Conservation (phyloP, 495 filamentous ascomycete species). For the Daldinia loculata region DNA sequence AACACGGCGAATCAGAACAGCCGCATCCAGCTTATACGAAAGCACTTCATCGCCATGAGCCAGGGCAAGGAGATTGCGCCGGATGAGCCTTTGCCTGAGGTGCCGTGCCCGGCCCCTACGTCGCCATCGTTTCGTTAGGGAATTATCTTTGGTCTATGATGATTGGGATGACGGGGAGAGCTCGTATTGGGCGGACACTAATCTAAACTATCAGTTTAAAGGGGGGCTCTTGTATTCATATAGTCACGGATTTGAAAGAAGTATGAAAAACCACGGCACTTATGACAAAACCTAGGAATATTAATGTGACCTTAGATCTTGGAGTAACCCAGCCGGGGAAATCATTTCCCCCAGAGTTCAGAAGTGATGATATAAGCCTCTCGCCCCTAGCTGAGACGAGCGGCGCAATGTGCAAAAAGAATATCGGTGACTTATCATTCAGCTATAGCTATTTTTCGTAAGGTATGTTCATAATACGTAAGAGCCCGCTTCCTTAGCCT, state of each 20-base stretch:
- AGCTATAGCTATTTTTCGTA: constrained; percentile 25
- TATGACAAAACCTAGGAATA: no score
- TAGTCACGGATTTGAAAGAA: no score
- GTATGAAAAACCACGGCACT: no score
- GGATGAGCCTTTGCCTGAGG: constrained; percentile 42
- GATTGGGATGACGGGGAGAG: neutral
- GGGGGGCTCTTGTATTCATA: neutral
- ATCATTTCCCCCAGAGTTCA: no score
- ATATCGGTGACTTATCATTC: constrained; percentile 7
- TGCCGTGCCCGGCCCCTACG: constrained; percentile 45
- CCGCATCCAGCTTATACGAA: constrained; percentile 53
- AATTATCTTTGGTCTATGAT: neutral
- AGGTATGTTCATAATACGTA: constrained; percentile 32
- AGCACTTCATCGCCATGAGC: constrained; percentile 58
- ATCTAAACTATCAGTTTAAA: neutral
- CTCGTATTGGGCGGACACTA: neutral
- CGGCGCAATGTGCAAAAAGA: neutral
- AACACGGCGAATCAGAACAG: constrained; percentile 53
- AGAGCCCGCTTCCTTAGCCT: constrained; percentile 2
- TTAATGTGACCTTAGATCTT: no score
- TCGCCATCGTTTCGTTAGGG: constrained; percentile 49
- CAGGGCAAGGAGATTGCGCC: constrained; percentile 34
- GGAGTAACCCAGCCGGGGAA: no score
- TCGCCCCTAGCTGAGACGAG: neutral
- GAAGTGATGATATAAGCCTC: neutral